Evolutionary conservation across 2,329 filamentous ascomycete genomes (phyloP), one percentile per base, ranked within the genome.

Genomic region (Colletotrichum tropicicola): DNA sequence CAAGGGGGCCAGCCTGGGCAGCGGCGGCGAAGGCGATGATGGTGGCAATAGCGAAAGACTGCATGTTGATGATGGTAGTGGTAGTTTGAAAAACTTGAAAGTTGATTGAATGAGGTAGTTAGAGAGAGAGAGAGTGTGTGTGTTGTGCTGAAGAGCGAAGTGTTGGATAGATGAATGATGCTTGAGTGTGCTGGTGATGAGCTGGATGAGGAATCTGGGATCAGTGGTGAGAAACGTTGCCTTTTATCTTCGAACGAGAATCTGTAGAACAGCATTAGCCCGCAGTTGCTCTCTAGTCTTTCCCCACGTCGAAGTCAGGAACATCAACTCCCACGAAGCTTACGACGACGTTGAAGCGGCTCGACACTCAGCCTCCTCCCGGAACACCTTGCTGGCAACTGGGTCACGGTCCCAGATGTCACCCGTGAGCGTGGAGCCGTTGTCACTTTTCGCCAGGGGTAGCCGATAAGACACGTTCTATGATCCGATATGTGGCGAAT

Each of bases 21-120:
- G 39, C 49, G 41, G 48, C 57, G 30, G 49, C 41, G 48, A 60
- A 21, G 49, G 57, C 57, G n/a, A 54, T 27, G n/a, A 60, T 47
- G 30, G 30, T 55, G 23, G 41, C 49, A n/a, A 55, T 25, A 39
- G 57, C 55, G 30, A 60, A 12, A 12, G 28, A 58, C 48, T 54
- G 30, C 57, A 60, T 54, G 54, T 60, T 59, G 37, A 37, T 23
- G 30, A 25, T 48, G 28, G 23, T 12, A 21, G 28, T 25, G 27
- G 30, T 23, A 12, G 3, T 32, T 32, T 30, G 28, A 19, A 37
- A 37, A 37, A 51, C 43, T 37, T 13, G 5, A 51, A 27, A 12
- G 57, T 28, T 30, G 27, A 23, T 12, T 12, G 21, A n/a, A n/a
- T n/a, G 15, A 45, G n/a, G n/a, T n/a, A 9, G 15, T n/a, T 37